Evolutionary conservation across 2,329 filamentous ascomycete species (phyloP), one percentile per base, ranked within the genome.

Genomic region (Colletotrichum noveboracense): DNA sequence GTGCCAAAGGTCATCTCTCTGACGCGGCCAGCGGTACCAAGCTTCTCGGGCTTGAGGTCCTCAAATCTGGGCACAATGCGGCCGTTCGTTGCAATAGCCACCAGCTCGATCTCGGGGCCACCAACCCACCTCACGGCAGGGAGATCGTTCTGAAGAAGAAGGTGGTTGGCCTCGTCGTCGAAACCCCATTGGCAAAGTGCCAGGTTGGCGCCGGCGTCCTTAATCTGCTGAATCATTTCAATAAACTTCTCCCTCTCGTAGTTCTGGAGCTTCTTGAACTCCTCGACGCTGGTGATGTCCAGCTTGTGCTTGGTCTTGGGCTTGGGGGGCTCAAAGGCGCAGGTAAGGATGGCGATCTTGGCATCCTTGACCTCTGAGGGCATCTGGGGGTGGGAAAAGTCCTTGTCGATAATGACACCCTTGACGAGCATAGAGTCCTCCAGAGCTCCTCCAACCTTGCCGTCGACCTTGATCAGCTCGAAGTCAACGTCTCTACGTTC

Each of bases 121-220:
- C 97, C 97, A 56, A 99, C 97, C 97, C 97, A 99, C 86, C 97
- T 91, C 75, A 99, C 97, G 48, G 97, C 97, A 12, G 97, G 97
- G 10, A 99, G 92, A 82, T 97, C 90, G 89, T 98, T 98, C 88
- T 98, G 97, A 77, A 99, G 93, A 43, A 99, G 91, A 76, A 99
- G 88, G 86, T 99, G 97, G 88, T 99, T 99, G 78, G 97, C 97
- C 88, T 99, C 97, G 83, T 99, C 97, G 84, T 99, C 97, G 83
- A 99, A 99, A 79, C 97, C 97, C 97, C 97, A 99, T 85, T 99
- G 97, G 87, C 97, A 99, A 83, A 99, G 98, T 78, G 96, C 97
- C 76, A 99, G 91, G 88, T 99, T 99, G 78, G 97, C 97, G 77
- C 97, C 97, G 1, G 96, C 97, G 81, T 95, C 95, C 89, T 99